A percentile compares a stretch with the other conserved stretches of the same genome.
Evolutionary conservation across 345 rosid genomes (phyloP).

Genomic region (Pistacia atlantica): DNA sequence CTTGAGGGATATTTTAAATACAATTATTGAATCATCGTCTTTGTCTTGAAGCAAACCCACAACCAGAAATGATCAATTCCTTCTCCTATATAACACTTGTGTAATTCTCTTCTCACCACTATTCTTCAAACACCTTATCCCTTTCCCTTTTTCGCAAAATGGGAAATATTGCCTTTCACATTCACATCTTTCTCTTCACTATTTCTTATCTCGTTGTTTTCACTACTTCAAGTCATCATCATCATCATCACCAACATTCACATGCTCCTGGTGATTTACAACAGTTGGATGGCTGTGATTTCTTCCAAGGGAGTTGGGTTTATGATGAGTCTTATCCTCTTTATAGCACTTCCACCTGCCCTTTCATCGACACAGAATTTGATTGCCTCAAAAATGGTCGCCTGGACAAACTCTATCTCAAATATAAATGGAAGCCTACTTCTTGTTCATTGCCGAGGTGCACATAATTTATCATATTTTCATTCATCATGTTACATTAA

Average conservation of each 20-base stretch:
- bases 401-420: slow-evolving; percentile 46
- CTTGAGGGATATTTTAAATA: not conserved
- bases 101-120: not conserved
- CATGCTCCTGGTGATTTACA: not conserved
- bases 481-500: too few relatives aligned
- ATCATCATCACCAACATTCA: not conserved
- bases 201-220: slow-evolving; percentile 1
- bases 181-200: not conserved
- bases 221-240: not conserved
- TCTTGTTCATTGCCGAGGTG: slow-evolving; percentile 53
- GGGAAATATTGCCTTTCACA: not conserved
- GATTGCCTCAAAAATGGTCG: slow-evolving; percentile 61
- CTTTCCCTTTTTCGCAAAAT: not conserved
- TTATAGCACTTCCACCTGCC: slow-evolving; percentile 42
- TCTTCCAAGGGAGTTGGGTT: slow-evolving; percentile 52
- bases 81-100: not conserved
- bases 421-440: slow-evolving; percentile 56
- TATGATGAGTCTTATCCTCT: slow-evolving; percentile 37
- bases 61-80: not conserved
- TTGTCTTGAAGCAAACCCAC: slow-evolving; percentile 14
- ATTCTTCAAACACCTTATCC: slow-evolving; percentile 11
- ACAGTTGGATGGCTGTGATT: slow-evolving; percentile 26
- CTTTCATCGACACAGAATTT: slow-evolving; percentile 53
- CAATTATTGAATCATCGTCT: not conserved
- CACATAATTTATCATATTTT: not conserved